Conservation (phyloP, 2,329 filamentous ascomycete genomes). For the Alternaria triticina region DNA sequence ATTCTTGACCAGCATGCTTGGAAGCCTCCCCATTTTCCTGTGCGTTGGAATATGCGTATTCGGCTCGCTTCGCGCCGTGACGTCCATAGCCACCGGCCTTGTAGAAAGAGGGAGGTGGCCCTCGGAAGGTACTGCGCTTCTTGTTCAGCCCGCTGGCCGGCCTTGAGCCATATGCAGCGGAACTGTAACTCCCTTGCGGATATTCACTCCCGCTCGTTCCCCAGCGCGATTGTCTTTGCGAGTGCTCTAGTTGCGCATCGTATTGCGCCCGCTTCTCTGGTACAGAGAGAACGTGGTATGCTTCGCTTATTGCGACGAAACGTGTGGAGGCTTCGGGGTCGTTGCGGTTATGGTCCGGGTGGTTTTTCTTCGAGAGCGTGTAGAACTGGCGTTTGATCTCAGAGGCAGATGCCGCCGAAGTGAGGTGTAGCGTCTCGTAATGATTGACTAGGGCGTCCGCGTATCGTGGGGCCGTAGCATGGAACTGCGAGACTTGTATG, state of each 20-base stretch:
- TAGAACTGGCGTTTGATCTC: slow-evolving; percentile 97
- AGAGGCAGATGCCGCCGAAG: slow-evolving; percentile 68
- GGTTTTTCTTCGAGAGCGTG: slow-evolving; percentile 85
- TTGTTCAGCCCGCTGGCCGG: slow-evolving; percentile 82
- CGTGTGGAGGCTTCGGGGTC: slow-evolving; percentile 74
- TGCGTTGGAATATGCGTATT: slow-evolving; percentile 47
- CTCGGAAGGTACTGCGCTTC: slow-evolving; percentile 76
- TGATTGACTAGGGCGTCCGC: slow-evolving; percentile 63
- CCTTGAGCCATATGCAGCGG: slow-evolving; percentile 69
- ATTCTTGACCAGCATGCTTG: slow-evolving; percentile 35
- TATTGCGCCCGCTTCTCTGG: slow-evolving; percentile 78
- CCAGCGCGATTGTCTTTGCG: slow-evolving; percentile 34
- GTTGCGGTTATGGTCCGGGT: slow-evolving; percentile 86
- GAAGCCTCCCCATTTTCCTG: slow-evolving; percentile 5
- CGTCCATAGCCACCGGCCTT: slow-evolving; percentile 78
- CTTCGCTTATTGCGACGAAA: slow-evolving; percentile 84
- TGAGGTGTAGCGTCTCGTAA: slow-evolving; percentile 82
- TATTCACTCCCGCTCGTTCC: slow-evolving; percentile 47
- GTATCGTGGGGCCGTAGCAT: slow-evolving; percentile 50
- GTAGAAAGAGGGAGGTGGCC: slow-evolving; percentile 90
- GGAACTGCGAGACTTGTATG: slow-evolving; percentile 47
- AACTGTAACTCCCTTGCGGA: slow-evolving; percentile 62
- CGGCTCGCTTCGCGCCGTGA: slow-evolving; percentile 64
- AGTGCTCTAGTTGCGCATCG: slow-evolving; percentile 70
- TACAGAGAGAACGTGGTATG: slow-evolving; percentile 78